These are phyloP conservation scores for Hypoxylon perforatum DNA, from an alignment of 495 filamentous ascomycete genomes.

Conservation along the genomic window DNA sequence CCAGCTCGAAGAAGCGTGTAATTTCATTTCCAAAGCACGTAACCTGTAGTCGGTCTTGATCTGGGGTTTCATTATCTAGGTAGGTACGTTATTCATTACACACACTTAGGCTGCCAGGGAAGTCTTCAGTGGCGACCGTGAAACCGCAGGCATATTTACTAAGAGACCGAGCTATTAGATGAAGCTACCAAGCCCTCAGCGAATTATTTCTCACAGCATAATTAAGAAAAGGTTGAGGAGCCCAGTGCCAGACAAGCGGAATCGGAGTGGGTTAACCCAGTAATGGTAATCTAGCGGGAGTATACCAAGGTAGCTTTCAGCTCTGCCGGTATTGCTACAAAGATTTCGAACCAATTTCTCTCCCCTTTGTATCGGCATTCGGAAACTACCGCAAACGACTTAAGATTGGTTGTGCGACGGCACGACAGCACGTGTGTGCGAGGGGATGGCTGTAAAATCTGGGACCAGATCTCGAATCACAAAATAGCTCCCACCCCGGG, in stretches of 20 bases:
- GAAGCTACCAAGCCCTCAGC: no score
- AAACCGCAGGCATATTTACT: no score
- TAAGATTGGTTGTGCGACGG: conserved; percentile 44
- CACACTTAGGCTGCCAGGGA: no score
- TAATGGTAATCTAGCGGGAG: no score
- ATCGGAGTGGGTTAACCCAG: no score
- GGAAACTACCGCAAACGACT: conserved; percentile 42
- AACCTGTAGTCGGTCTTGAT: conserved; percentile 11
- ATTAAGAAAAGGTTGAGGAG: no score
- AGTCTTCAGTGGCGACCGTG: no score
- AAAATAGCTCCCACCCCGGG: conserved; percentile 42
- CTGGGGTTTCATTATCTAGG: neutral
- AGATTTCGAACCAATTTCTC: conserved; percentile 1
- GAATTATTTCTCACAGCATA: no score
- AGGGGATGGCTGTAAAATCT: conserved; percentile 37
- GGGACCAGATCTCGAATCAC: conserved; percentile 45
- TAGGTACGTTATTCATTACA: no score
- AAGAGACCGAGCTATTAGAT: no score
- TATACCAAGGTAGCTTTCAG: no score
- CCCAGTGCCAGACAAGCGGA: no score
- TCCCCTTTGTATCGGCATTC: conserved; percentile 12
- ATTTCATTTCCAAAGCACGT: conserved; percentile 13
- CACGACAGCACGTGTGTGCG: conserved; percentile 42
- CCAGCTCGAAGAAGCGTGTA: conserved; percentile 17
- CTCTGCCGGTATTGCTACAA: neutral